A percentile compares a stretch with the other conserved stretches of the same genome.
phyloP scores from a whole-genome alignment of 768 basidiomycete species.

The Termitomyces sp. region DNA sequence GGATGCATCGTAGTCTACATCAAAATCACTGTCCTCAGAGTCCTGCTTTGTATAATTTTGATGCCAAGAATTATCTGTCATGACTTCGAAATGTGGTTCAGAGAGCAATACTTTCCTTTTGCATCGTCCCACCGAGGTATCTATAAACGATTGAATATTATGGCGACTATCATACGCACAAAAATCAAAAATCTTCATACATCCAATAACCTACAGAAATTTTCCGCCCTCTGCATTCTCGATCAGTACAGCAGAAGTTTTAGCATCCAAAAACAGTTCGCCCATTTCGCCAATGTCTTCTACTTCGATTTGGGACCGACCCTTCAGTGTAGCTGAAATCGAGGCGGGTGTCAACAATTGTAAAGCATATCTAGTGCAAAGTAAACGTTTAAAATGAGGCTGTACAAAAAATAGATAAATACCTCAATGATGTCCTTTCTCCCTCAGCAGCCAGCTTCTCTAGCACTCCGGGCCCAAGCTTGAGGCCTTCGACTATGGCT shows the following conservation, averaged over 20 bases:
- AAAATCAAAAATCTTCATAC: background rate
- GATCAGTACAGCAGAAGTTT: conserved; percentile 62
- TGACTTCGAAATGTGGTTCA: background rate
- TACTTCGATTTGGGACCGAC: conserved; percentile 73
- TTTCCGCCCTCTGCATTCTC: conserved; percentile 29
- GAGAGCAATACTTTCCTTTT: background rate
- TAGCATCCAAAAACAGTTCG: conserved; percentile 93
- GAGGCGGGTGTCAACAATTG: conserved; percentile 89
- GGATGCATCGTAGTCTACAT: background rate
- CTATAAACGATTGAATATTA: background rate
- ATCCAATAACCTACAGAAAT: conserved; percentile 9
- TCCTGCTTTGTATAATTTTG: background rate
- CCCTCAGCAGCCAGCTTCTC: conserved; percentile 81
- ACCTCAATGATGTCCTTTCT: conserved; percentile 78
- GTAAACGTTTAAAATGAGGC: background rate
- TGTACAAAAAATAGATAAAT: background rate
- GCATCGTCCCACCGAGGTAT: background rate
- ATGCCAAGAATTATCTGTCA: no score
- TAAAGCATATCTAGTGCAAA: conserved; percentile 68
- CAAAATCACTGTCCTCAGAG: no score
- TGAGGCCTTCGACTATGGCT: conserved; percentile 81
- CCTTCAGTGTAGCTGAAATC: conserved; percentile 74
- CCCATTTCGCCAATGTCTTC: conserved; percentile 95
- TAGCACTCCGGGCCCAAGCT: conserved; percentile 67
- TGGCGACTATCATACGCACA: conserved; percentile 1